Evolutionary conservation across 2,329 filamentous ascomycete species (phyloP).

Genomic region (Colletotrichum cereale): DNA sequence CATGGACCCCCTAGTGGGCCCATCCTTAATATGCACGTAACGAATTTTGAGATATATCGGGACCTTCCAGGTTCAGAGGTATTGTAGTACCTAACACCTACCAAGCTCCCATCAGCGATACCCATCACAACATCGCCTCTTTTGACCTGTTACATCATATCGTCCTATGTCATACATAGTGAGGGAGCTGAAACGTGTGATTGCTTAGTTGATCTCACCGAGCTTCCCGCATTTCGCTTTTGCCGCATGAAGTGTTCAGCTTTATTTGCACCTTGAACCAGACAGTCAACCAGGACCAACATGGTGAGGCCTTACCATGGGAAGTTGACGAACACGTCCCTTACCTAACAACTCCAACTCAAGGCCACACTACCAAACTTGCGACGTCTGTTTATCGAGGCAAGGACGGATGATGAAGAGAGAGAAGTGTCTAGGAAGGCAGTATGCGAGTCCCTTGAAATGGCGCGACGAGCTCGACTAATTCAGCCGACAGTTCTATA

Average conservation of each 20-base stretch:
- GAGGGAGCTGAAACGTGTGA: neutral
- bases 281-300: slow-evolving; percentile 19
- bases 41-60: neutral
- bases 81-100: neutral
- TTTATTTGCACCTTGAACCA: neutral
- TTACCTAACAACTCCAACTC: slow-evolving; percentile 23
- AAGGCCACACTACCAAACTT: slow-evolving; percentile 90
- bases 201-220: neutral
- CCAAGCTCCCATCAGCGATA: neutral
- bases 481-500: slow-evolving; percentile 84
- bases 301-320: slow-evolving; percentile 23
- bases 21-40: slow-evolving; percentile 25
- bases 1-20: slow-evolving; percentile 12
- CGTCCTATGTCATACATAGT: neutral
- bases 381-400: slow-evolving; percentile 95
- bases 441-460: slow-evolving; percentile 65
- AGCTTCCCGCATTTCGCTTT: neutral
- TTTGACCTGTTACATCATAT: neutral
- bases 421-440: slow-evolving; percentile 94
- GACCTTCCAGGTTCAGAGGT: neutral
- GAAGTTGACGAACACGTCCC: neutral
- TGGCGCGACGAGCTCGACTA: neutral
- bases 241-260: too few species aligned
- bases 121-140: neutral
- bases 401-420: slow-evolving; percentile 92